Evolutionary conservation across 495 filamentous ascomycete genomes (phyloP), one percentile per base, ranked within the genome.

Genomic region (Endocarpon pusillum): DNA sequence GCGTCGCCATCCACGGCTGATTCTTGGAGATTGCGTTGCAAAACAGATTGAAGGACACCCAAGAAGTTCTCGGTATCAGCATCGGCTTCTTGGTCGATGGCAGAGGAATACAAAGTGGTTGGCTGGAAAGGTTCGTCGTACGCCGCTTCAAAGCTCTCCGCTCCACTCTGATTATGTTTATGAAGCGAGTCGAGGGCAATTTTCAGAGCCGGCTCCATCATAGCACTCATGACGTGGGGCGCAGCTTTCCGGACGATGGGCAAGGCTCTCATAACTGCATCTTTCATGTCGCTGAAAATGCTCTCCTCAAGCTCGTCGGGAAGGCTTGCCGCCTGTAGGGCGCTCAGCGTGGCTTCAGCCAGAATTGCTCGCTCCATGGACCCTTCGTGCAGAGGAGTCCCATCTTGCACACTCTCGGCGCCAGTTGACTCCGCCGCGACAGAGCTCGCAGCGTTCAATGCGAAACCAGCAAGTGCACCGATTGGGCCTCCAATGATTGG

Each of bases 291-390:
- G 18, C 22, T 29, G 39, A 45, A 47, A 17, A 47, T 42, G 21
- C 44, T 37, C 35, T 47, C 43, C 25, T 42, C 30, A 9, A 44
- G n/a, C 15, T 26, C 25, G 19, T 15, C 20, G 30, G 19, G 16
- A 10, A 43, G 3, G 11, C 31, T 23, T 4, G 16, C 15, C 16
- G 34, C 34, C 14, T 46, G 43, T 8, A 47, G 28, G 36, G 44
- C 44, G 11, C 20, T 38, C 16, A 47, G 24, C 20, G 44, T 35
- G 18, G 55, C 52, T 34, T 59, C 55, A 23, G 42, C 55, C 14
- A 58, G 28, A 21, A 59, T 33, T 5, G 55, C 55, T 18, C 55
- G 49, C 36, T 58, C 43, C 34, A 38, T 42, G 20, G 34, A 30
- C n/a, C 34, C 34, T 37, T 44, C 27, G 24, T 38, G 40, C 10